Base-by-base conservation (phyloP, 306 rosid genomes). In the Lathyrus oleraceus region DNA sequence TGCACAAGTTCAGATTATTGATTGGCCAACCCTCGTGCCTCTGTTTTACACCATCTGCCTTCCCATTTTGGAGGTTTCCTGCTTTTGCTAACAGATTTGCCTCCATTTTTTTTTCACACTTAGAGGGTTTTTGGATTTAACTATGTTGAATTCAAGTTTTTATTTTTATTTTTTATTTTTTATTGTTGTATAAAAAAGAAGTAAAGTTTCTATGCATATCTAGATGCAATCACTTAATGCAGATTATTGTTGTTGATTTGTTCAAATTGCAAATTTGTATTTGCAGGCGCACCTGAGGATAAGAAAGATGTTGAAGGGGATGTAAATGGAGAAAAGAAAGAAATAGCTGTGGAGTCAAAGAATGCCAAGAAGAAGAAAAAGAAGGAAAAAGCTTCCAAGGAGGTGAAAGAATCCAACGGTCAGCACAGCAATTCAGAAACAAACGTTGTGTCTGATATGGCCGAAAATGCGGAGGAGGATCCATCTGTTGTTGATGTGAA, bases 311-410 rank as follows among this genome's bases (percentile, higher is more conserved):
- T 58, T 38, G 82, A 80, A 35, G 72, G 76, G 10, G 63, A 77
- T 44, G 88, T 81, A 43, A 81, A 79, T 40, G 69, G 65, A 27
- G 89, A 86, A 42, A 86, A 80, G 83, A 85, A 82, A 75, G 91
- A 84, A 28, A 82, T 67, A 69, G 71, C 76, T 40, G 1, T 76
- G 0, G 91, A 83, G 60, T 91, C 85, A 86, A 89, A 86, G 78
- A 72, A 43, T 74, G 81, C 87, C 11, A 89, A 67, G 48, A 89
- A 85, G 87, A 89, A 89, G 88, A 89, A 89, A 67, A 86, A 89
- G 88, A 86, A 89, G 89, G 95, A 88, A 25, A 88, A 84, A 73
- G 68, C 87, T 69, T 49, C 59, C 2, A 89, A 89, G 85, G 96
- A 86, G 81, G 74, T 59, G 35, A 86, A 81, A 81, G 89, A 86